Evolutionary conservation across 768 basidiomycete genomes (phyloP).

Genomic region (Tephrocybe rancida): DNA sequence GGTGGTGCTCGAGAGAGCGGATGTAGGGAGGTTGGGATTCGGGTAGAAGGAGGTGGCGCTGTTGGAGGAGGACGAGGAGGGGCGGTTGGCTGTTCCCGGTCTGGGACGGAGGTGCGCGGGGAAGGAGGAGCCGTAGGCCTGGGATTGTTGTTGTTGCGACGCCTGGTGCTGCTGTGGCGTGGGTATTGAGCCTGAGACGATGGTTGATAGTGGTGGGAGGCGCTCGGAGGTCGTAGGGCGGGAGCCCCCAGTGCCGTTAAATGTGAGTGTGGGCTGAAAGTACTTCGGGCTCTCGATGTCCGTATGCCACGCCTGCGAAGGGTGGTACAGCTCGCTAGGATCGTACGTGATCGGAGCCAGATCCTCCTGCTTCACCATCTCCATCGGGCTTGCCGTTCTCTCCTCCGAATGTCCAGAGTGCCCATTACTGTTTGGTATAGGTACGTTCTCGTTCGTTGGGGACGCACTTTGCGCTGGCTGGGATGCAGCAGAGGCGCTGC

Average conservation of each 20-base stretch:
- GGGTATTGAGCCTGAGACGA: conserved; percentile 63
- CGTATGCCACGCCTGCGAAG: not conserved
- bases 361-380: conserved; percentile 45
- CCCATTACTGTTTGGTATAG: too few relatives aligned
- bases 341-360: conserved; percentile 20
- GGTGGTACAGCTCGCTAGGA: not conserved
- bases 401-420: not conserved
- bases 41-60: conserved; percentile 13
- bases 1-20: conserved; percentile 1
- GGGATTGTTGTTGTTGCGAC: not conserved
- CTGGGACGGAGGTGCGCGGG: conserved; percentile 10
- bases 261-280: conserved; percentile 41
- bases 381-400: conserved; percentile 13
- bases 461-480: too few relatives aligned
- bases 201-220: conserved; percentile 63
- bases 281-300: not conserved
- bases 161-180: conserved; percentile 28
- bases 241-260: conserved; percentile 34
- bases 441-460: too few relatives aligned
- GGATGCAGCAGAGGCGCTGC: not conserved
- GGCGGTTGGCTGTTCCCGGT: conserved; percentile 7
- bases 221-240: conserved; percentile 56
- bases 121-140: conserved; percentile 1
- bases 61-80: conserved; percentile 4
- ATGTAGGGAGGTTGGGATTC: not conserved